phyloP scores from a whole-genome alignment of 208 protist genomes.

The Herpetomonas tarakana region DNA sequence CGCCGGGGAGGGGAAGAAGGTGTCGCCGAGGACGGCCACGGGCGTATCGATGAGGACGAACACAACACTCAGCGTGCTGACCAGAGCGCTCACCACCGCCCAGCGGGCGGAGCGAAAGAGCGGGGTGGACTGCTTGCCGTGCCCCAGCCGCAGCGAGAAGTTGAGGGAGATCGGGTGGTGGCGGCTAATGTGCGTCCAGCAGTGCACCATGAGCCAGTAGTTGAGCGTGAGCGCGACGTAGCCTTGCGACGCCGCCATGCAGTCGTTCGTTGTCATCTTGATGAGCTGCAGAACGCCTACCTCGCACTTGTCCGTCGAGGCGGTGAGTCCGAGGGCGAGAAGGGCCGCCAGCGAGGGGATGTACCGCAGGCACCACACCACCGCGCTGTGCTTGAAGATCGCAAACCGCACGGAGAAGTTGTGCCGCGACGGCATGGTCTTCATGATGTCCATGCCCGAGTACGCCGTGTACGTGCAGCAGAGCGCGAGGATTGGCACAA shows the following conservation, averaged over 20 bases:
- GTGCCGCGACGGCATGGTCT: conserved; percentile 74
- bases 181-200: conserved; percentile 88
- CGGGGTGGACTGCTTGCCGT: conserved; percentile 64
- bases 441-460: conserved; percentile 78
- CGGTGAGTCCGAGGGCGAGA: conserved; percentile 69
- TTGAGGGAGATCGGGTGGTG: conserved; percentile 68
- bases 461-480: conserved; percentile 85
- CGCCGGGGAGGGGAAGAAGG: conserved; percentile 61
- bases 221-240: conserved; percentile 85
- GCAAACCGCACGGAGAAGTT: conserved; percentile 85
- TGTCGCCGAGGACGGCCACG: conserved; percentile 8
- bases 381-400: conserved; percentile 71
- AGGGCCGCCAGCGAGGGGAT: conserved; percentile 59
- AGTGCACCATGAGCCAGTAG: conserved; percentile 89
- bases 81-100: conserved; percentile 45
- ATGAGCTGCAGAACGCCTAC: conserved; percentile 29
- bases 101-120: conserved; percentile 74
- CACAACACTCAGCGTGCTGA: conserved; percentile 54
- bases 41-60: conserved; percentile 49
- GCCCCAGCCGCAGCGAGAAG: conserved; percentile 65
- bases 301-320: conserved; percentile 33
- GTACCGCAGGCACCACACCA: conserved; percentile 83
- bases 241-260: conserved; percentile 52
- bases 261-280: conserved; percentile 29
- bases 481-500: conserved; percentile 77